Evolutionary conservation across 768 basidiomycete species (phyloP).

Genomic region (Leccinellum rugosiceps): DNA sequence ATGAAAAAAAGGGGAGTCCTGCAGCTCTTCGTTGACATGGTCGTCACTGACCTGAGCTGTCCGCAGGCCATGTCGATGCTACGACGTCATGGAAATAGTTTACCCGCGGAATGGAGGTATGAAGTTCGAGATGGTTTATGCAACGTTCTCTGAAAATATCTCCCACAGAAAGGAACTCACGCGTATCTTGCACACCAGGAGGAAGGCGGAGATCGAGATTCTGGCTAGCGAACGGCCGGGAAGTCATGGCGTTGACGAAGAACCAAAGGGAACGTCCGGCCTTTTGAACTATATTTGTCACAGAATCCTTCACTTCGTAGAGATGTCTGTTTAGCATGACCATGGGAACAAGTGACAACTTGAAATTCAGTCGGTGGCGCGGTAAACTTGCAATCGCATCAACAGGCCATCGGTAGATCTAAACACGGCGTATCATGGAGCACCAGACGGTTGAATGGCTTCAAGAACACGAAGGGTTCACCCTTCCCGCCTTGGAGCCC

Average conservation of each 20-base stretch:
- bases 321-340: constrained; percentile 20
- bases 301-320: constrained; percentile 25
- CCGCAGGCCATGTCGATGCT: constrained; percentile 67
- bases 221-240: constrained; percentile 28
- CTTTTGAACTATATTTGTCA: constrained; percentile 28
- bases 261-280: constrained; percentile 9
- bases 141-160: constrained; percentile 1
- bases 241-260: constrained; percentile 3
- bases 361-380: too few relatives aligned
- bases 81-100: constrained; percentile 31
- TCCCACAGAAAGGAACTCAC: constrained; percentile 68
- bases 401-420: background rate
- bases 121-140: constrained; percentile 13
- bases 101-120: constrained; percentile 71
- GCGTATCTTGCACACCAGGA: constrained; percentile 74
- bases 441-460: constrained; percentile 11
- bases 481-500: constrained; percentile 33
- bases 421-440: background rate
- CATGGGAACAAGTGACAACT: background rate
- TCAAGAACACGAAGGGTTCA: constrained; percentile 15
- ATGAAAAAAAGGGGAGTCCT: constrained; percentile 66
- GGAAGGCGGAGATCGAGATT: constrained; percentile 92
- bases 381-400: too few relatives aligned
- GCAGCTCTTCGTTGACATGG: background rate
- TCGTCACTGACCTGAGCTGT: background rate